Base-by-base conservation (phyloP, 257 asterid genomes). In the Ligustrum vulgare region DNA sequence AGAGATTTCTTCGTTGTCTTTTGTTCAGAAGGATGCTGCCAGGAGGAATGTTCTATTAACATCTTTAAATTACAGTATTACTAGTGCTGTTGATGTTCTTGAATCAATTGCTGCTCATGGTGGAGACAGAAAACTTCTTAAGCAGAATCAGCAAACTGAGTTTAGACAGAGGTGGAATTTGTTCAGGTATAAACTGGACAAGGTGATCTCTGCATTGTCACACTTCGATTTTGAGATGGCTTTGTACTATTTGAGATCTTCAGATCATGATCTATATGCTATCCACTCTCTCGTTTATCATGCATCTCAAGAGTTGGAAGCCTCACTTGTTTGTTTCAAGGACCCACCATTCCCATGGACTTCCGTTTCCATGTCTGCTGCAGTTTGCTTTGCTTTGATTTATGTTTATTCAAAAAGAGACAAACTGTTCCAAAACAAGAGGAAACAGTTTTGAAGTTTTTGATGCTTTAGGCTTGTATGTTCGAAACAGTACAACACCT, bases 11-110 rank as follows among this genome's bases (percentile, higher is more conserved):
- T 88, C 98, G 0, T 45, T 94, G 79, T 92, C 98, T 2, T 94
- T 94, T 82, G 95, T 92, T 47, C 98, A 94, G 89, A 94, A 87
- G 83, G 96, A 94, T 86, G 97, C 99, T 37, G 96, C 98, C n/a
- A 84, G 88, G 82, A 92, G 99, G 82, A 94, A 94, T 77, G 82
- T 92, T 67, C 85, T 94, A 11, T 80, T 94, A 82, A 94, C 97
- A 1, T 75, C 93, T 0, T 75, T 94, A 84, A 94, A 92, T 69
- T 89, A 83, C 78, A 94, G 87, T 78, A 79, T 94, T 45, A 80
- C 91, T 2, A 89, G 94, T 79, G 96, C 90, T 70, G 11, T 91
- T 25, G 93, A 91, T 56, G 89, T 94, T 81, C 87, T 94, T 72
- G 93, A 89, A 54, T 89, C 98, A 12, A 81, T 92, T 79, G 76